These are phyloP conservation scores for Cerrena zonata DNA, from an alignment of 1,284 basidiomycete species.

Conservation along the genomic window DNA sequence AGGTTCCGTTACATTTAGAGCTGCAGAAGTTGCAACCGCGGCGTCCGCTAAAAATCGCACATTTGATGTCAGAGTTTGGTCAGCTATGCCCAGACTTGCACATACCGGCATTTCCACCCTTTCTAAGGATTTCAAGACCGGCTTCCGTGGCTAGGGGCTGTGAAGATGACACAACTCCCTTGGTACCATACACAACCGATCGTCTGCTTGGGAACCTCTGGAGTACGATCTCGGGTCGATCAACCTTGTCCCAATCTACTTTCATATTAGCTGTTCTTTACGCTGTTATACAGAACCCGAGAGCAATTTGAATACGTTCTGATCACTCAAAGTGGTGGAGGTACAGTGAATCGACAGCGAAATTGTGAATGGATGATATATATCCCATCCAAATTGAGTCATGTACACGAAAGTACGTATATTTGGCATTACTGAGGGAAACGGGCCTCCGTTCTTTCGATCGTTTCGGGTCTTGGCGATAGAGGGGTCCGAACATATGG, in stretches of 20 bases:
- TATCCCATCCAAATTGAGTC: neutral
- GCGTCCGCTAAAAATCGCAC: conserved; percentile 48
- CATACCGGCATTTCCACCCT: conserved; percentile 86
- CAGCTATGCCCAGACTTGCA: too few species aligned
- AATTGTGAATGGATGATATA: too few species aligned
- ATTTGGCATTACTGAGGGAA: neutral
- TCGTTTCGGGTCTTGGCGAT: neutral
- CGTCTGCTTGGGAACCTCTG: conserved; percentile 64
- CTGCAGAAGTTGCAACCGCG: conserved; percentile 78
- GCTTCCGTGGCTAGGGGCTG: conserved; percentile 87
- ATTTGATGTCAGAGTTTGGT: too few species aligned
- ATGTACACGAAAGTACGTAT: neutral
- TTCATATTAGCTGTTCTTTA: conserved; percentile 21
- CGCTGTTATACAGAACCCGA: too few species aligned
- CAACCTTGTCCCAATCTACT: conserved; percentile 66
- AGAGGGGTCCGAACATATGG: neutral
- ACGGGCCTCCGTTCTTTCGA: neutral
- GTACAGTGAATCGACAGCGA: too few species aligned
- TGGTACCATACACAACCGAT: conserved; percentile 78
- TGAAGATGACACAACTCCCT: conserved; percentile 83
- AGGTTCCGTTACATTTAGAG: conserved; percentile 84
- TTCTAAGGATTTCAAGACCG: conserved; percentile 81
- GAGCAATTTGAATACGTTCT: too few species aligned
- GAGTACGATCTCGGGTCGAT: conserved; percentile 53
- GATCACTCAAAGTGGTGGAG: too few species aligned